Conservation (phyloP, 2,329 filamentous ascomycete genomes). For the Penicillium olsonii region DNA sequence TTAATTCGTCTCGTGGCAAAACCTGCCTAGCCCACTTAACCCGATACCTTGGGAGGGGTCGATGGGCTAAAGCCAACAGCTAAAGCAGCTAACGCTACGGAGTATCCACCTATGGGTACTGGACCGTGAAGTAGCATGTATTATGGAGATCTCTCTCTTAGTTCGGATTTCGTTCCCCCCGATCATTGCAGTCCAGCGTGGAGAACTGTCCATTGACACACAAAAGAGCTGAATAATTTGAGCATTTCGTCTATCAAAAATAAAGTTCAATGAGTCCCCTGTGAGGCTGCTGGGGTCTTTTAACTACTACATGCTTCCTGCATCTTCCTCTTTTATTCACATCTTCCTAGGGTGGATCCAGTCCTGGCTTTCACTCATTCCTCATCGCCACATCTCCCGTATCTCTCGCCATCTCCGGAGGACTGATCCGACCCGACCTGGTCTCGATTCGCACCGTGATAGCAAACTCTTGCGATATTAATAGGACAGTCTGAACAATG, state of each 20-base stretch:
- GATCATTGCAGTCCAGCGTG: neutral
- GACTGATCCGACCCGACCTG: neutral
- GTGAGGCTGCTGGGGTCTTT: neutral
- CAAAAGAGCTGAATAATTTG: neutral
- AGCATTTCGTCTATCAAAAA: conserved; percentile 1
- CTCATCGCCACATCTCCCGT: neutral
- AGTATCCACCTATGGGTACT: neutral
- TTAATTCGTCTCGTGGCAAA: conserved; percentile 3
- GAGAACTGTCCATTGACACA: neutral
- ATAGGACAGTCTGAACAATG: too few relatives aligned
- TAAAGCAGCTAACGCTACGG: neutral
- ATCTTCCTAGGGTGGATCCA: neutral
- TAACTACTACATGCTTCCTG: neutral
- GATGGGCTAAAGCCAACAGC: neutral
- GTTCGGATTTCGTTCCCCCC: neutral
- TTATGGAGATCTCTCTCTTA: conserved; percentile 1
- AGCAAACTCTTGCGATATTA: neutral
- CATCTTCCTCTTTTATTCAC: neutral
- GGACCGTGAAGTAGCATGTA: neutral
- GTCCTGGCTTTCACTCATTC: neutral
- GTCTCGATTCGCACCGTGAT: too few relatives aligned
- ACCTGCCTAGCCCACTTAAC: neutral
- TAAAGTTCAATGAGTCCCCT: conserved; percentile 4
- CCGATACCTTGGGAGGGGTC: neutral
- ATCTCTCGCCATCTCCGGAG: conserved; percentile 1